Conservation (phyloP, 2,329 filamentous ascomycete genomes). For the Trichothecium sympodiale region DNA sequence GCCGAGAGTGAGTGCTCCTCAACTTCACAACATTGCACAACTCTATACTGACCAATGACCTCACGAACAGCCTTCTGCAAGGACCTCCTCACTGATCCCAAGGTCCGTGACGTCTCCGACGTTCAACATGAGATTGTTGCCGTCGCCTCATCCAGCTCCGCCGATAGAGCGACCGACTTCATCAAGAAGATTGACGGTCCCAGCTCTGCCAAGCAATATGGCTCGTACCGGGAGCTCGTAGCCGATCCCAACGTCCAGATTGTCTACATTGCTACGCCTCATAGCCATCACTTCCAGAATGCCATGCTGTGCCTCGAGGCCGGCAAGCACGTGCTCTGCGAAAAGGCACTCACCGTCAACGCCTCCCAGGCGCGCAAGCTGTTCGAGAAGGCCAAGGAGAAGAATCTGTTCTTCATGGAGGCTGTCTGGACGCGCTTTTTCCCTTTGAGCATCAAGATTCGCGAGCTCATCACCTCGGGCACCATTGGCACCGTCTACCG, state of each 20-base stretch:
- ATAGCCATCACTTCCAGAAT: conserved; percentile 91
- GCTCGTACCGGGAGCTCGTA: conserved; percentile 73
- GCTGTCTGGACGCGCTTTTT: conserved; percentile 88
- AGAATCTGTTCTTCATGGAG: conserved; percentile 71
- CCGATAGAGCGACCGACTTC: conserved; percentile 59
- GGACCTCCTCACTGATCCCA: conserved; percentile 68
- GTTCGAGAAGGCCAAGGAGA: conserved; percentile 58
- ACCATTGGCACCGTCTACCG: conserved; percentile 51
- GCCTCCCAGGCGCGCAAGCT: conserved; percentile 65
- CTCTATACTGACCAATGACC: conserved; percentile 1
- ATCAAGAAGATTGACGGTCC: conserved; percentile 61
- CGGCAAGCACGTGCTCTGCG: conserved; percentile 81
- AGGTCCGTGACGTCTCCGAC: conserved; percentile 56
- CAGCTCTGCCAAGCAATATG: conserved; percentile 58
- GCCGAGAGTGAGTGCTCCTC: conserved; percentile 37
- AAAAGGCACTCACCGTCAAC: conserved; percentile 83
- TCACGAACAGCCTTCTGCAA: conserved; percentile 51
- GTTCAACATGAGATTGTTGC: conserved; percentile 69
- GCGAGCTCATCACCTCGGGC: conserved; percentile 48
- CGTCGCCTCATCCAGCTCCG: conserved; percentile 67
- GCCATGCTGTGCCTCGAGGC: conserved; percentile 72
- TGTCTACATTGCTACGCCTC: conserved; percentile 80
- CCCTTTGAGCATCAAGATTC: conserved; percentile 66
- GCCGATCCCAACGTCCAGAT: conserved; percentile 71
- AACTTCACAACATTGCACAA: background rate